A percentile compares a stretch with the other conserved stretches of the same genome.
Conservation (phyloP, 2,329 filamentous ascomycete genomes). For the Sclerotinia minor region DNA sequence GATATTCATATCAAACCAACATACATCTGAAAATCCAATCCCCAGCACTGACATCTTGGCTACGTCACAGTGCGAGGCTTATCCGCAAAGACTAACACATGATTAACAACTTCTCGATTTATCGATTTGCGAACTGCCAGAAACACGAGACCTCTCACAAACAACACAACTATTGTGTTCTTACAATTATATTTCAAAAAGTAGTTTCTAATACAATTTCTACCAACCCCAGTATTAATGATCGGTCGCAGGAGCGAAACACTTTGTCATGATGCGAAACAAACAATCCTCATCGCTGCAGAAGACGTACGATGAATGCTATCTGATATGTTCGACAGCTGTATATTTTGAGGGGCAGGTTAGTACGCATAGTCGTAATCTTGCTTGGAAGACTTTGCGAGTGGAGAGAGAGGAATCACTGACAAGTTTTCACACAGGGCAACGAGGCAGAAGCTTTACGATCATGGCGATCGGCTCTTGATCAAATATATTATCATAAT, state of each 20-base stretch:
- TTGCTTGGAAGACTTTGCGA: background rate
- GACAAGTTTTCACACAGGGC: slow-evolving; percentile 55
- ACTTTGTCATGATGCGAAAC: slow-evolving; percentile 49
- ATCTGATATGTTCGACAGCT: slow-evolving; percentile 90
- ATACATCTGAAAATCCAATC: background rate
- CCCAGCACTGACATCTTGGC: background rate
- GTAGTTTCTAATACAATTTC: background rate
- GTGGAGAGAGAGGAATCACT: background rate
- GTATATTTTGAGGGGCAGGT: slow-evolving; percentile 96
- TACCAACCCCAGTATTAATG: slow-evolving; percentile 9
- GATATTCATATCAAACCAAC: background rate
- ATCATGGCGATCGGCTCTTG: slow-evolving; percentile 85
- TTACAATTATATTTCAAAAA: background rate
- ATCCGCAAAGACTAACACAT: slow-evolving; percentile 12
- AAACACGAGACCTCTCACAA: slow-evolving; percentile 10
- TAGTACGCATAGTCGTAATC: slow-evolving; percentile 31
- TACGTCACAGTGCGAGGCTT: slow-evolving; percentile 16
- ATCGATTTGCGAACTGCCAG: slow-evolving; percentile 10
- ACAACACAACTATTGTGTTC: background rate
- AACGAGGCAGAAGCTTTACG: slow-evolving; percentile 88
- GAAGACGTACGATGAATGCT: slow-evolving; percentile 97
- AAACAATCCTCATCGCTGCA: slow-evolving; percentile 75
- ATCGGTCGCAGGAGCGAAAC: background rate
- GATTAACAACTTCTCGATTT: slow-evolving; percentile 8
- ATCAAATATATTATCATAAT: slow-evolving; percentile 85